Evolutionary conservation across 2,329 filamentous ascomycete species (phyloP), one percentile per base, ranked within the genome.

Genomic region (Alternaria postmessia): DNA sequence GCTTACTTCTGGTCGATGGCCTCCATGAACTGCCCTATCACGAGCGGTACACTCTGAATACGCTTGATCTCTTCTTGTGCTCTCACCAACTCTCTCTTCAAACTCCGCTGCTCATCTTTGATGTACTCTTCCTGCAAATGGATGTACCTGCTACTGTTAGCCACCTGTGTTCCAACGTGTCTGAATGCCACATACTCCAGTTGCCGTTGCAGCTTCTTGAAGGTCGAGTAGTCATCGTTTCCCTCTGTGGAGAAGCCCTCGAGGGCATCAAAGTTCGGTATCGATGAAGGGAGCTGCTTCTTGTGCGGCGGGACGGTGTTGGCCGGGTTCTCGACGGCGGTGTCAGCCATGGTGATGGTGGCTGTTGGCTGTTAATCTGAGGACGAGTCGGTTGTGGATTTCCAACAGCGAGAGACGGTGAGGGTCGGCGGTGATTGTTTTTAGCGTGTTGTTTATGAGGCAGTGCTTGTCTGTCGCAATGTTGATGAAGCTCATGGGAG

Each of bases 11-110:
- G 95, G 80, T 99, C 95, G 77, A 99, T 99, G 57, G 95, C 95
- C 82, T 99, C 95, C 95, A 99, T 99, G 78, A 99, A 99, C 82
- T 99, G 95, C 62, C 95, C 95, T 78, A 99, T 99, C 65, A 99
- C 95, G 64, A 99, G 83, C 28, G 95, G 95, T 55, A 99, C 95
- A 80, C 93, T 97, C 84, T 99, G 95, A 79, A 99, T 99, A 69
- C 95, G 90, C 86, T 99, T 99, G 84, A 99, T 99, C 84, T 99
- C 95, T 81, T 99, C 95, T 80, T 99, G 95, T 71, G 95, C 95
- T 71, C 95, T 89, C 56, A 99, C 94, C 52, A 99, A 87, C 85
- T 99, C 95, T 72, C 95, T 89, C 86, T 99, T 99, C 80, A 99
- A 82, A 82, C 93, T 97, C 84, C 93, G 90, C 84, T 99, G 95